Percentiles rank a stretch among this genome's conserved stretches.
phyloP scores from a whole-genome alignment of 2,329 filamentous ascomycete genomes.

The Orbilia javanica region DNA sequence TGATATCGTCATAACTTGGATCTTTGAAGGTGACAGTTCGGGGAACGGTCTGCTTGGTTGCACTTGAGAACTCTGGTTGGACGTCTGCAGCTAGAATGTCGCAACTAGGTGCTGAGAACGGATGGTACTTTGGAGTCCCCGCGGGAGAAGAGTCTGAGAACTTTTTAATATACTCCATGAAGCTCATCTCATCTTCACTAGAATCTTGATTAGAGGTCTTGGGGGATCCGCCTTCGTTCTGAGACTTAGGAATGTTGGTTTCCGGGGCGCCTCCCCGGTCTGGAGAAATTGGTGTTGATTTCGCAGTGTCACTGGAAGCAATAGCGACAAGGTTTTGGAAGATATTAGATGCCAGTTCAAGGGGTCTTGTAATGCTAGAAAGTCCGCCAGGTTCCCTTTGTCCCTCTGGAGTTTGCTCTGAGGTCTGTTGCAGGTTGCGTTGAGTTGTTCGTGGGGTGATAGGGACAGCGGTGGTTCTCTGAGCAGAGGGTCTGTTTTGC shows the following conservation, averaged over 20 bases:
- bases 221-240: neutral
- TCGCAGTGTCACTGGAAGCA: constrained; percentile 13
- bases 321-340: constrained; percentile 45
- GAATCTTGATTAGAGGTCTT: constrained; percentile 16
- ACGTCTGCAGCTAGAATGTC: neutral
- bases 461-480: neutral
- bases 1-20: neutral
- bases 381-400: neutral
- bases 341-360: constrained; percentile 27
- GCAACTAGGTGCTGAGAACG: neutral
- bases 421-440: neutral
- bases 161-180: constrained; percentile 47
- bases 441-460: neutral
- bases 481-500: neutral
- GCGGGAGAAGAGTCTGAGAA: constrained; percentile 40
- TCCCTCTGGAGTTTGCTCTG: neutral
- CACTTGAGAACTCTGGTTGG: neutral
- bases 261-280: neutral
- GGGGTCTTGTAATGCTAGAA: constrained; percentile 1
- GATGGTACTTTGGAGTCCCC: neutral
- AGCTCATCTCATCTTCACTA: constrained; percentile 49
- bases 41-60: neutral
- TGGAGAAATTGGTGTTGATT: neutral
- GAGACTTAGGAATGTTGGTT: neutral
- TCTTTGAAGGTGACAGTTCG: constrained; percentile 33